Conservation (phyloP, 2,329 filamentous ascomycete species). For the Cercospora nicotianae region DNA sequence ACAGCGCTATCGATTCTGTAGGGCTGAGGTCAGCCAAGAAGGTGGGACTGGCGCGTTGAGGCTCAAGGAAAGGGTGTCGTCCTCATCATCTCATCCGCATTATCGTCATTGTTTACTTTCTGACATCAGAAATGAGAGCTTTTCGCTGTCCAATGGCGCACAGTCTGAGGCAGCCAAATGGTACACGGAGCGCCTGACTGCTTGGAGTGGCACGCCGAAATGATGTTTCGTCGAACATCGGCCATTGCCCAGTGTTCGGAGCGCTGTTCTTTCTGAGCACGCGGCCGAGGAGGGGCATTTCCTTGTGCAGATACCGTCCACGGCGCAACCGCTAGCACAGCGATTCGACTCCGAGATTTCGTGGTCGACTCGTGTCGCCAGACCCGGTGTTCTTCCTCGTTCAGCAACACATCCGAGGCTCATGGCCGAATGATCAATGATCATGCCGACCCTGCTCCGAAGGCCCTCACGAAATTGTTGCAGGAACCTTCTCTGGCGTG, state of each 20-base stretch:
- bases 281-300: constrained; percentile 17
- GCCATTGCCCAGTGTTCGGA: constrained; percentile 5
- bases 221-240: background rate
- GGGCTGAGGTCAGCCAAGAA: background rate
- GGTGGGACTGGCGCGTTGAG: background rate
- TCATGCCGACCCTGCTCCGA: constrained; percentile 11
- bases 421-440: background rate
- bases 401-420: constrained; percentile 15
- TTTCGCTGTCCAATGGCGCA: background rate
- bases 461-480: background rate
- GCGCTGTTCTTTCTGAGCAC: constrained; percentile 14
- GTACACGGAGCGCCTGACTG: background rate
- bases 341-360: background rate
- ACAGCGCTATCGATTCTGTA: background rate
- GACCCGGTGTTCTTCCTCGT: constrained; percentile 3
- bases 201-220: background rate
- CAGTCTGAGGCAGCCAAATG: background rate
- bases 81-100: background rate
- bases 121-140: background rate
- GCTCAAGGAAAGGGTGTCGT: background rate
- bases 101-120: background rate
- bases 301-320: background rate
- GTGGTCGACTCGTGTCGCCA: background rate
- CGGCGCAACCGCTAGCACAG: constrained; percentile 5
- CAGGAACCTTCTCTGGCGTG: constrained; percentile 2